Conservation (phyloP, 305 asterid genomes). For the Plantago lanceolata region DNA sequence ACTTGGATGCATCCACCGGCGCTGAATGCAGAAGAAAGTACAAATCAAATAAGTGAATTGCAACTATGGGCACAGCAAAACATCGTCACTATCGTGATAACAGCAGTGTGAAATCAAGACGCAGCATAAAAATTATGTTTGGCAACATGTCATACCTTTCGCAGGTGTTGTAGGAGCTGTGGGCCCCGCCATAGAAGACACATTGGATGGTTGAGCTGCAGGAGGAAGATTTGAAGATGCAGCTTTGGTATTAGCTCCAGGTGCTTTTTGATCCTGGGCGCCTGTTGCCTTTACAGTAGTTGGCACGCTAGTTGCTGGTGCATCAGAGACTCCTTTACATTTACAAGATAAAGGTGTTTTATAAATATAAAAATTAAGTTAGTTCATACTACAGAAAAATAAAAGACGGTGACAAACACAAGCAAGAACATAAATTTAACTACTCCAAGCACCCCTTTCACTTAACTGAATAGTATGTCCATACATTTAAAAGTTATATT, state of each 20-base stretch:
- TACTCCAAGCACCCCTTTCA: neutral
- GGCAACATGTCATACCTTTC: conserved; percentile 42
- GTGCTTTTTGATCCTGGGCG: conserved; percentile 38
- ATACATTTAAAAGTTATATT: too few species aligned
- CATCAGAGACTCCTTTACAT: conserved; percentile 42
- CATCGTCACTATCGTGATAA: conserved; percentile 2
- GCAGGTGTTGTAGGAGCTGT: conserved; percentile 51
- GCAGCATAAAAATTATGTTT: conserved; percentile 12
- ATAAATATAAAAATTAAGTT: neutral
- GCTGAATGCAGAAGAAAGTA: conserved; percentile 23
- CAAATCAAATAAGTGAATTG: conserved; percentile 22
- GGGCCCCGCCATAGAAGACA: conserved; percentile 37
- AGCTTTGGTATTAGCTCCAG: conserved; percentile 46
- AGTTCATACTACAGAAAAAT: neutral
- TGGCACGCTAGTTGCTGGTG: conserved; percentile 31
- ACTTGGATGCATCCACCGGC: conserved; percentile 57
- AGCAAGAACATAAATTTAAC: neutral
- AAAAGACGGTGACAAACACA: neutral
- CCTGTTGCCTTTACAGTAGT: conserved; percentile 33
- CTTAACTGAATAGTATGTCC: neutral
- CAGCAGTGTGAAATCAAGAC: conserved; percentile 1
- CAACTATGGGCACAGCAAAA: conserved; percentile 8
- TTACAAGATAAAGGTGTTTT: conserved; percentile 1
- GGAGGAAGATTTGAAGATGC: conserved; percentile 45
- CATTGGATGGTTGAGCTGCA: conserved; percentile 47